Percentiles rank a stretch among this genome's conserved stretches.
Conservation (phyloP, 2,329 filamentous ascomycete species). For the Domatiomyces globalis region DNA sequence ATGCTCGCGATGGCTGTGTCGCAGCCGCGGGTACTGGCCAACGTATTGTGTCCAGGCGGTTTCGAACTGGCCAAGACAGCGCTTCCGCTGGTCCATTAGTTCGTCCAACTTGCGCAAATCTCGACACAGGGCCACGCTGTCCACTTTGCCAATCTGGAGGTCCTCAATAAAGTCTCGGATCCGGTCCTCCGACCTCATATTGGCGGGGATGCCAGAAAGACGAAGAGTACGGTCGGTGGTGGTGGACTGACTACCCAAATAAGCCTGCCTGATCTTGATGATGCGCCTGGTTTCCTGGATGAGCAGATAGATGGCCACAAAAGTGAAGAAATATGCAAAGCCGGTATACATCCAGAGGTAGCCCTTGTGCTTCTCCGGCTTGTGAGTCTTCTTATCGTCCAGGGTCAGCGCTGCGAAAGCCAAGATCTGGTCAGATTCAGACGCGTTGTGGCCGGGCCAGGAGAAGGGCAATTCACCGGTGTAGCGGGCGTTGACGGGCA, state of each 20-base stretch:
- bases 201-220: slow-evolving; percentile 69
- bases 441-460: slow-evolving; percentile 6
- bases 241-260: slow-evolving; percentile 86
- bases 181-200: slow-evolving; percentile 64
- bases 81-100: slow-evolving; percentile 53
- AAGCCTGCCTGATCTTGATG: slow-evolving; percentile 74
- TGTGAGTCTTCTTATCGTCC: slow-evolving; percentile 21
- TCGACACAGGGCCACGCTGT: slow-evolving; percentile 71
- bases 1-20: slow-evolving; percentile 30
- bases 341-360: slow-evolving; percentile 87
- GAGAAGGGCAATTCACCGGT: slow-evolving; percentile 27
- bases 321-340: slow-evolving; percentile 90
- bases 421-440: slow-evolving; percentile 3
- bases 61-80: slow-evolving; percentile 59
- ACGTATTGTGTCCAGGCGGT: slow-evolving; percentile 67
- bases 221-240: slow-evolving; percentile 89
- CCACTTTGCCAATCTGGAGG: slow-evolving; percentile 76
- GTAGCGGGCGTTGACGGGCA: slow-evolving; percentile 67
- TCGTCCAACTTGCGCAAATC: slow-evolving; percentile 74
- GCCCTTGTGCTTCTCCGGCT: slow-evolving; percentile 23
- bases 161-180: slow-evolving; percentile 80
- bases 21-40: slow-evolving; percentile 37
- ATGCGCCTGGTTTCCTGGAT: slow-evolving; percentile 71
- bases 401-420: slow-evolving; percentile 4
- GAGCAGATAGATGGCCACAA: slow-evolving; percentile 67